Conservation (phyloP, 176 grass and related monocot genomes). For the Oropetium thomaeum region DNA sequence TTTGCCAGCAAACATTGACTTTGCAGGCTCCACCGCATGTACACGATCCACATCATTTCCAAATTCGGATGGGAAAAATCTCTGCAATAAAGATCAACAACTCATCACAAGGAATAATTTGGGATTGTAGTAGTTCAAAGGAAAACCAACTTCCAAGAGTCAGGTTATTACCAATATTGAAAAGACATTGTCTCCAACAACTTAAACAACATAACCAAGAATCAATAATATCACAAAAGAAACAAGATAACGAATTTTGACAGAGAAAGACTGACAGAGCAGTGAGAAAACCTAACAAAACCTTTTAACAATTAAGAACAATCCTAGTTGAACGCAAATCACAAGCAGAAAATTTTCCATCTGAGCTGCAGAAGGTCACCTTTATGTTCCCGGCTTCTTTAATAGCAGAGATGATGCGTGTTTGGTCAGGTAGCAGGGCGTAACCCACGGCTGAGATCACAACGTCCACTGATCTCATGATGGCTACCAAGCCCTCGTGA, state of each 20-base stretch:
- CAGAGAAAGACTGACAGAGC: neutral
- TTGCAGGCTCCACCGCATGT: constrained; percentile 39
- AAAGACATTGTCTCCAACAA: neutral
- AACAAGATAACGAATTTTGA: neutral
- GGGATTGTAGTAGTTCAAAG: neutral
- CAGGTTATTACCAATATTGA: neutral
- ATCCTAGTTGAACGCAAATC: neutral
- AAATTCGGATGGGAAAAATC: constrained; percentile 43
- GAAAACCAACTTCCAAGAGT: neutral
- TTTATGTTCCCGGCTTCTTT: constrained; percentile 66
- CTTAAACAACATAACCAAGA: neutral
- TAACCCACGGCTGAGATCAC: constrained; percentile 65
- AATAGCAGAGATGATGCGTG: constrained; percentile 57
- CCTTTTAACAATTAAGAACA: constrained; percentile 7
- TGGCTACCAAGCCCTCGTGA: constrained; percentile 49
- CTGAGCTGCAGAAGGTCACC: constrained; percentile 24
- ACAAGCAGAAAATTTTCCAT: neutral
- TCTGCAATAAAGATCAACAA: constrained; percentile 5
- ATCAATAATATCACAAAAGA: neutral
- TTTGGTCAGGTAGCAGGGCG: constrained; percentile 49
- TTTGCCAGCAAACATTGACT: constrained; percentile 11
- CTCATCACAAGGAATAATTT: neutral
- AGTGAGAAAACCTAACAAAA: too few species aligned
- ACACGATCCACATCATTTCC: constrained; percentile 44
- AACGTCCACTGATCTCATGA: constrained; percentile 51